Percentiles rank a stretch among this genome's conserved stretches.
These are phyloP conservation scores for Microbotryum saponariae DNA, from an alignment of 1,284 basidiomycete species.

Conservation along the genomic window DNA sequence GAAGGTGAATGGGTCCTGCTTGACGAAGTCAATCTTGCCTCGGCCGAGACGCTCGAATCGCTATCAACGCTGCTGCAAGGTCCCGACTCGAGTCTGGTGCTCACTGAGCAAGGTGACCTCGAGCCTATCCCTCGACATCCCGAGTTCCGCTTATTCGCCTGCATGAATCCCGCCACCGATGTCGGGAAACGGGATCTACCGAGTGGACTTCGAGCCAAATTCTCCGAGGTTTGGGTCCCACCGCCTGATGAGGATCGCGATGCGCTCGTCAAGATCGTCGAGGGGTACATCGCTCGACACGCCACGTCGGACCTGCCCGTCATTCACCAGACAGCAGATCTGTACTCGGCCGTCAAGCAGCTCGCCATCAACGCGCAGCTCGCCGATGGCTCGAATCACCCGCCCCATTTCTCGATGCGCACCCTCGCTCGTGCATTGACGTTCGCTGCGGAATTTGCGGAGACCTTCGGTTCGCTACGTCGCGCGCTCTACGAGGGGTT, in stretches of 20 bases:
- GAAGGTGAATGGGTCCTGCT: slow-evolving; percentile 91
- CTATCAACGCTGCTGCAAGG: slow-evolving; percentile 78
- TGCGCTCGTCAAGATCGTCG: slow-evolving; percentile 77
- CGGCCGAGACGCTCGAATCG: slow-evolving; percentile 88
- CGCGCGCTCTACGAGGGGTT: slow-evolving; percentile 92
- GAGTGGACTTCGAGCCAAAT: slow-evolving; percentile 77
- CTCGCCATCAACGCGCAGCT: slow-evolving; percentile 71
- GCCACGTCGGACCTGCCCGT: slow-evolving; percentile 79
- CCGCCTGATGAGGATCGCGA: slow-evolving; percentile 88
- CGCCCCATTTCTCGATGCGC: slow-evolving; percentile 97
- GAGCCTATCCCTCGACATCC: slow-evolving; percentile 86
- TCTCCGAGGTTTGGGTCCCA: slow-evolving; percentile 92
- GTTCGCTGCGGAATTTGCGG: slow-evolving; percentile 77
- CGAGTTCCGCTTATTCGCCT: slow-evolving; percentile 93
- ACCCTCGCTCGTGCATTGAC: slow-evolving; percentile 86
- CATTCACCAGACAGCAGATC: slow-evolving; percentile 84
- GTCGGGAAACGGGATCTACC: slow-evolving; percentile 97
- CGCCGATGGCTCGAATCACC: slow-evolving; percentile 86
- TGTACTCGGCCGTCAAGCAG: slow-evolving; percentile 77
- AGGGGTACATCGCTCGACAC: slow-evolving; percentile 79
- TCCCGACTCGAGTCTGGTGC: slow-evolving; percentile 77
- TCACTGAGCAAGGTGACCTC: slow-evolving; percentile 88
- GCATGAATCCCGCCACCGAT: slow-evolving; percentile 99
- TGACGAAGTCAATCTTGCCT: slow-evolving; percentile 94
- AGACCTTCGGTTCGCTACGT: slow-evolving; percentile 64